Base-by-base conservation (phyloP, 768 basidiomycete genomes). In the Galerina marginata region DNA sequence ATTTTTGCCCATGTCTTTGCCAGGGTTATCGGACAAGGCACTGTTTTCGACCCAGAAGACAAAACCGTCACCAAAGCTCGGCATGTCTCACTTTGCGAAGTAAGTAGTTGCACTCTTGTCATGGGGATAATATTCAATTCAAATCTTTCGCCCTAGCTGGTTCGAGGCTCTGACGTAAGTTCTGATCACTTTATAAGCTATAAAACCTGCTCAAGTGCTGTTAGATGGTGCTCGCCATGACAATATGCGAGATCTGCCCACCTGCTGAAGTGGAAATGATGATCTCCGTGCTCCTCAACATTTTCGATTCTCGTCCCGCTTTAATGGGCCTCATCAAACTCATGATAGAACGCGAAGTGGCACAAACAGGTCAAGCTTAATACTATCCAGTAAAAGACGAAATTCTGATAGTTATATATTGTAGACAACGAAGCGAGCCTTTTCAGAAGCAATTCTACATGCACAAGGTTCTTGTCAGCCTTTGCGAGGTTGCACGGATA, bases 401-500 rank as follows among this genome's bases (percentile, higher is more conserved):
- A 46, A 36, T 20, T 12, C 26, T 56, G 54, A 50, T 51, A 48
- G 54, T 64, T 56, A 44, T 47, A 58, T 44, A 43, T 45, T 49
- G n/a, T 72, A 94, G 95, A 86, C 42, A 89, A 81, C 65, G 93
- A 96, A 63, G 81, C 88, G 0, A 83, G 85, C n/a, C 76, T 98
- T 7, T 97, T 98, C 78, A 83, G 96, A 51, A 82, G 91, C 61
- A 97, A 96, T 72, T 90, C 91, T 2, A 92, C 91, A 1, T 93
- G 89, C 66, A 92, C 91, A n/a, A 80, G 91, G 44, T 89, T 98
- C 59, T 76, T 97, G 46, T 93, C 93, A 6, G 86, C 88, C 2
- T 96, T 96, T 66, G 93, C 92, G 3, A 88, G 83, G 69, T 86
- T 91, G n/a, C 93, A 95, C 61, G 96, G 95, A 4, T 97, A 96